These are phyloP conservation scores for Candolleomyces efflorescens DNA, from an alignment of 768 basidiomycete species.

Conservation along the genomic window DNA sequence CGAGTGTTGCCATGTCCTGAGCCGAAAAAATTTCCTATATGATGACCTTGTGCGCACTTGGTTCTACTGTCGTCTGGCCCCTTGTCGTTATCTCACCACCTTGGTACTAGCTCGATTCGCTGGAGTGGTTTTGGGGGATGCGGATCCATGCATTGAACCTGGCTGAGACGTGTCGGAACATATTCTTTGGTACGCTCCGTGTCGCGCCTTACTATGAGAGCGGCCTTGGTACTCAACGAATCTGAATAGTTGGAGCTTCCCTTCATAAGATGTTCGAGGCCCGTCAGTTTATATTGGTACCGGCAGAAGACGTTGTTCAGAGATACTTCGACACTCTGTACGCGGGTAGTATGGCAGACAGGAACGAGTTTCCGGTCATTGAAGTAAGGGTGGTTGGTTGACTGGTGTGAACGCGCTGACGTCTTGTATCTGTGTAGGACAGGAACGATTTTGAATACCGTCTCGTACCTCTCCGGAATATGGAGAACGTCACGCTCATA, in stretches of 20 bases:
- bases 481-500: constrained; percentile 2
- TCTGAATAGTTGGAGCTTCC: background rate
- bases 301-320: background rate
- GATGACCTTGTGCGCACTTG: background rate
- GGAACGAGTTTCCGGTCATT: constrained; percentile 3
- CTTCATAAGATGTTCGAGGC: background rate
- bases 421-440: constrained; percentile 4
- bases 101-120: constrained; percentile 1
- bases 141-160: constrained; percentile 8
- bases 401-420: background rate
- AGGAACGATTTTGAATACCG: constrained; percentile 6
- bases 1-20: constrained; percentile 1
- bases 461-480: constrained; percentile 5
- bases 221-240: constrained; percentile 2
- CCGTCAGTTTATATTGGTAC: background rate
- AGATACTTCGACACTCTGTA: background rate
- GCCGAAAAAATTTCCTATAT: background rate
- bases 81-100: background rate
- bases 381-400: background rate
- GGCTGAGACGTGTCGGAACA: constrained; percentile 7
- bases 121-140: constrained; percentile 9
- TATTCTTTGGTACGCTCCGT: constrained; percentile 7
- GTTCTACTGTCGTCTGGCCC: background rate
- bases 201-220: background rate
- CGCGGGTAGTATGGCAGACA: background rate